Evolutionary conservation across 495 filamentous ascomycete species (phyloP).

Genomic region (Niebla homalea): DNA sequence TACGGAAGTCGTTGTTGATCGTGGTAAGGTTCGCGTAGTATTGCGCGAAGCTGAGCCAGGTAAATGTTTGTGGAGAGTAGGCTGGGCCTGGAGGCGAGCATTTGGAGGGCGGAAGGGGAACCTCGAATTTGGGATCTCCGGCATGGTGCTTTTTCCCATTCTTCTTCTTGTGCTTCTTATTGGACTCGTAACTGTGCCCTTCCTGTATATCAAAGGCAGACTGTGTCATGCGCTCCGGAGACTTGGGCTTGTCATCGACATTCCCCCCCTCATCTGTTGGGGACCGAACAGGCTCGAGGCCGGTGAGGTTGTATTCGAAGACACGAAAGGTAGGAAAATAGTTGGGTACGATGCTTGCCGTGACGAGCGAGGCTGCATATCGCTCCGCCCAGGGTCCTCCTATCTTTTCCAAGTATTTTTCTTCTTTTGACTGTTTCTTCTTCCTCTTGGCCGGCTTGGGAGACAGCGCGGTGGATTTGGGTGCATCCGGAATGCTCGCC

Average conservation of each 20-base stretch:
- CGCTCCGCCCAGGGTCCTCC: slow-evolving; percentile 74
- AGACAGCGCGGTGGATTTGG: slow-evolving; percentile 10
- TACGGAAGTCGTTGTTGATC: slow-evolving; percentile 54
- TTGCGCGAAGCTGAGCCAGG: slow-evolving; percentile 66
- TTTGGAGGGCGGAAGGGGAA: slow-evolving; percentile 62
- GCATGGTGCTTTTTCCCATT: slow-evolving; percentile 39
- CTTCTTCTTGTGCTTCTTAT: slow-evolving; percentile 31
- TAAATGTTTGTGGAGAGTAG: slow-evolving; percentile 75
- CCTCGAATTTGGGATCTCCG: slow-evolving; percentile 45
- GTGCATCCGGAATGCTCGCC: slow-evolving; percentile 57
- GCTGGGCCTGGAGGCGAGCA: slow-evolving; percentile 72
- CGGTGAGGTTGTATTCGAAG: slow-evolving; percentile 86
- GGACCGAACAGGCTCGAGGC: slow-evolving; percentile 38
- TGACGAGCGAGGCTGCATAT: slow-evolving; percentile 65
- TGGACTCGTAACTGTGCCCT: neutral
- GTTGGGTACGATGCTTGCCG: slow-evolving; percentile 81
- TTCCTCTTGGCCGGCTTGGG: slow-evolving; percentile 29
- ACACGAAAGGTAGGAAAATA: slow-evolving; percentile 81
- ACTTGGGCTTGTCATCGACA: neutral
- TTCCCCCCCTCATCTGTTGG: neutral
- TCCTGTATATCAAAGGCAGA: neutral
- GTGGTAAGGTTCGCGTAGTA: slow-evolving; percentile 86
- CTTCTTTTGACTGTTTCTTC: slow-evolving; percentile 35
- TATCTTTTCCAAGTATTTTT: slow-evolving; percentile 46
- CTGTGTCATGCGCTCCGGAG: neutral